Evolutionary conservation across 768 basidiomycete genomes (phyloP), one percentile per base, ranked within the genome.

Genomic region (Tremella fuciformis): DNA sequence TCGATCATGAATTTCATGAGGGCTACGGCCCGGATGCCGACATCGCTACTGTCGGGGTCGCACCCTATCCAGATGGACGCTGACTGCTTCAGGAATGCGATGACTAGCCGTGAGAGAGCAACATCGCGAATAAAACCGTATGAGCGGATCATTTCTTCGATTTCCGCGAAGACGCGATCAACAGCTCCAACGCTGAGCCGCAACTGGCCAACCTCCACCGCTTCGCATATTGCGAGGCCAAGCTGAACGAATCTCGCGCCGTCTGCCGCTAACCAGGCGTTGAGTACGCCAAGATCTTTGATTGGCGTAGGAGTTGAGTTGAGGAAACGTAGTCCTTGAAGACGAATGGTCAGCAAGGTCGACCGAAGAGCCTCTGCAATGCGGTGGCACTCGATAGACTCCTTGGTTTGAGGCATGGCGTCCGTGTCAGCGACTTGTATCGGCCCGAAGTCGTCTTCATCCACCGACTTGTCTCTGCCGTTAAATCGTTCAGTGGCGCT

Each of bases 51-150:
- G 9, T 59, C 29, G 57, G 64, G 44, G 51, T 79, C 40, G 58
- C 68, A 58, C 79, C 58, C 88, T 86, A 71, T 21, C 71, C 70
- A 96, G 2, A 85, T 66, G 56, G 82, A 77, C 55, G 84, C 68
- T 0, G 89, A 88, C 7, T 84, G 83, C 44, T 83, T 81, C 19
- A 96, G 76, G 47, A 89, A 80, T 18, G 82, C 80, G n/a, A 88
- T 75, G 4, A 81, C 78, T 44, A 88, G 69, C 13, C 82, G 70
- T 13, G 84, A 83, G 29, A 85, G 76, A 3, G 73, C 77, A 52
- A 84, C 83, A 59, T 81, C 84, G 52, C 81, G 76, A 2, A 82
- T 78, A 68, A 83, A 84, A 8, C 79, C 76, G 74, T 91, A 88
- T 38, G 78, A 67, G 19, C 57, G 64, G 18, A 88, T 79, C 46